Conservation (phyloP, 2,329 filamentous ascomycete genomes). For the Hypoxylon sp. region DNA sequence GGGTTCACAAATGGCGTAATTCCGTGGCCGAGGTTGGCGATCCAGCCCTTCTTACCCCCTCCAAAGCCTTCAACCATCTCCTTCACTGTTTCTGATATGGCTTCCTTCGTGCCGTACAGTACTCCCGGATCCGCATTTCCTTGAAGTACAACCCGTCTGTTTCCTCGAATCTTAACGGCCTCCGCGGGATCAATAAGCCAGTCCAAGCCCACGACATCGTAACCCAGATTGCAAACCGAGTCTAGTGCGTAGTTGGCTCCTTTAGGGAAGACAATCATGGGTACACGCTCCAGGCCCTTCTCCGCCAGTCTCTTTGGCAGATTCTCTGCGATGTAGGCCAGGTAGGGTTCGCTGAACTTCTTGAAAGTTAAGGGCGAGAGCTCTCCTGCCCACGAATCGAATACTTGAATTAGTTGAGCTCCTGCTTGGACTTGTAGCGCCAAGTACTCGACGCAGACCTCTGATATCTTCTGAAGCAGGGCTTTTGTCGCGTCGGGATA, state of each 20-base stretch:
- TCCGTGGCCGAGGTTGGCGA: constrained; percentile 97
- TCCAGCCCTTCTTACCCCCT: constrained; percentile 87
- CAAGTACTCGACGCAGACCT: constrained; percentile 94
- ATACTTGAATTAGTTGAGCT: constrained; percentile 95
- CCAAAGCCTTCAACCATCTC: constrained; percentile 90
- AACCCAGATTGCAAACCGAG: constrained; percentile 87
- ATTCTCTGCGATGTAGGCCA: constrained; percentile 85
- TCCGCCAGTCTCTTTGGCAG: constrained; percentile 82
- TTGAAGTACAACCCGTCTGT: constrained; percentile 84
- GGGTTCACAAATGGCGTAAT: constrained; percentile 95
- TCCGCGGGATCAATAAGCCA: constrained; percentile 93
- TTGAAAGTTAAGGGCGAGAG: constrained; percentile 87
- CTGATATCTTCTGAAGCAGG: constrained; percentile 90
- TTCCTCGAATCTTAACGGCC: constrained; percentile 83
- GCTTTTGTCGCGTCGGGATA: constrained; percentile 85
- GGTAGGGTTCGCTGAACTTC: constrained; percentile 87
- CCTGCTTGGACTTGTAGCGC: constrained; percentile 93
- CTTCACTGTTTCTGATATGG: constrained; percentile 86
- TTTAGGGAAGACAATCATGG: constrained; percentile 99
- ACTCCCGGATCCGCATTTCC: constrained; percentile 97
- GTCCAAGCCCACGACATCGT: constrained; percentile 94
- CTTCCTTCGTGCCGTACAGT: constrained; percentile 85
- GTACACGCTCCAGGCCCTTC: constrained; percentile 83
- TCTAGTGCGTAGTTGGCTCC: constrained; percentile 97
- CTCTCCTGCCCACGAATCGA: constrained; percentile 98